A percentile compares a stretch with the other conserved stretches of the same genome.
phyloP scores from a whole-genome alignment of 441 rosid genomes.

The Pelargonium myrrhifolium region DNA sequence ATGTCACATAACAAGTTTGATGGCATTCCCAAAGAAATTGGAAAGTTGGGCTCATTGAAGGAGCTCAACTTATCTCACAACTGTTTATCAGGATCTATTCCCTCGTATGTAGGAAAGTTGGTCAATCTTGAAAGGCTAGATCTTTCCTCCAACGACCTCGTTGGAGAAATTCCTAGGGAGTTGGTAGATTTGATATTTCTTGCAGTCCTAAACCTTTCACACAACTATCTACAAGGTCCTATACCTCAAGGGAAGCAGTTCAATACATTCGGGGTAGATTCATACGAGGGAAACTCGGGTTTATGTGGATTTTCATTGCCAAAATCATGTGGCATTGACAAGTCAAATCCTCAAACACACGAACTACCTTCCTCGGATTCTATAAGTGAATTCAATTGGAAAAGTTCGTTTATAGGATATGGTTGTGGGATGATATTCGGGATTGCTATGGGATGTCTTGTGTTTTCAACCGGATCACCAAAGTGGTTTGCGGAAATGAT shows the following conservation, averaged over 20 bases:
- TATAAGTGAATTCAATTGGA: too few species aligned
- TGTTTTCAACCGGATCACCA: too few species aligned
- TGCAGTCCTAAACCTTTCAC: conserved; percentile 11
- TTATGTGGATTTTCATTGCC: conserved; percentile 21
- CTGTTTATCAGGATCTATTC: conserved; percentile 17
- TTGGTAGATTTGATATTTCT: conserved; percentile 19
- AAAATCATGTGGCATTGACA: not conserved
- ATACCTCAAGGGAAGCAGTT: conserved; percentile 22
- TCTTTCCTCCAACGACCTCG: conserved; percentile 22
- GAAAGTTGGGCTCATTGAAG: conserved; percentile 14
- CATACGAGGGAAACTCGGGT: conserved; percentile 13
- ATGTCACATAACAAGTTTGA: not conserved
- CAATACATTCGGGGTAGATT: conserved; percentile 7
- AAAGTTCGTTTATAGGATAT: too few species aligned
- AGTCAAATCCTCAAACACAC: not conserved
- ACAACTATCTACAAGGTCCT: conserved; percentile 17
- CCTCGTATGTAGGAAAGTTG: conserved; percentile 20
- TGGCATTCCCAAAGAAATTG: conserved; percentile 17
- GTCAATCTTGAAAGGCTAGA: conserved; percentile 17
- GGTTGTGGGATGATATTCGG: too few species aligned
- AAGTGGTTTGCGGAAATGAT: too few species aligned
- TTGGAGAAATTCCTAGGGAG: conserved; percentile 21
- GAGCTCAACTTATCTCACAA: conserved; percentile 28
- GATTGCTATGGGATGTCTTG: too few species aligned
- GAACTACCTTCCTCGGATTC: not conserved